Conservation (phyloP, 179 eudicot species). For the Vitellaria paradoxa region DNA sequence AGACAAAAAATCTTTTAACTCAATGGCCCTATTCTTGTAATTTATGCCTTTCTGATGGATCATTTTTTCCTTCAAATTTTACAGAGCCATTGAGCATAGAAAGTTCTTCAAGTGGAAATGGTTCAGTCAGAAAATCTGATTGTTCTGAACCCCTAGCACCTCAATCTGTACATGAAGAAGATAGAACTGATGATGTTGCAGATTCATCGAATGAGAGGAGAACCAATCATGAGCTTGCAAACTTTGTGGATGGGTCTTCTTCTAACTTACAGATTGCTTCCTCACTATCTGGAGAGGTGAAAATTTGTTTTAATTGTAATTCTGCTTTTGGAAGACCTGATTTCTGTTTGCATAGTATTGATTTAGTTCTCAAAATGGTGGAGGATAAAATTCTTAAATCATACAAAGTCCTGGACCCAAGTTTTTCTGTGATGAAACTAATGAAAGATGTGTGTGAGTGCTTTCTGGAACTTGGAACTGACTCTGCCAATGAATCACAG, state of each 20-base stretch:
- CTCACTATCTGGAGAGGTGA: slow-evolving; percentile 52
- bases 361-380: slow-evolving; percentile 33
- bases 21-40: neutral
- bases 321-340: slow-evolving; percentile 25
- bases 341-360: slow-evolving; percentile 38
- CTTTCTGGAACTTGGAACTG: slow-evolving; percentile 39
- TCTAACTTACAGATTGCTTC: slow-evolving; percentile 43
- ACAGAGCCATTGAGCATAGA: slow-evolving; percentile 39
- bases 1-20: neutral
- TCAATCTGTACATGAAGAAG: slow-evolving; percentile 13
- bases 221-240: slow-evolving; percentile 14
- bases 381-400: slow-evolving; percentile 41
- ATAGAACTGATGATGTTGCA: slow-evolving; percentile 10
- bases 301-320: slow-evolving; percentile 25
- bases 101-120: slow-evolving; percentile 21
- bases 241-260: slow-evolving; percentile 11
- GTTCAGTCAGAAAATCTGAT: slow-evolving; percentile 12
- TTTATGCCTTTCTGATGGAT: neutral
- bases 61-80: slow-evolving; percentile 21
- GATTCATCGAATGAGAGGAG: slow-evolving; percentile 12
- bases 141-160: slow-evolving; percentile 4
- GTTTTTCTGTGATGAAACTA: slow-evolving; percentile 40
- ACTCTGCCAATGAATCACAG: slow-evolving; percentile 24
- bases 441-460: slow-evolving; percentile 59
- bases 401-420: slow-evolving; percentile 42